A percentile compares a stretch with the other conserved stretches of the same genome.
phyloP scores from a whole-genome alignment of 805 yeast genomes.

The Starmerella lactis-condensi region DNA sequence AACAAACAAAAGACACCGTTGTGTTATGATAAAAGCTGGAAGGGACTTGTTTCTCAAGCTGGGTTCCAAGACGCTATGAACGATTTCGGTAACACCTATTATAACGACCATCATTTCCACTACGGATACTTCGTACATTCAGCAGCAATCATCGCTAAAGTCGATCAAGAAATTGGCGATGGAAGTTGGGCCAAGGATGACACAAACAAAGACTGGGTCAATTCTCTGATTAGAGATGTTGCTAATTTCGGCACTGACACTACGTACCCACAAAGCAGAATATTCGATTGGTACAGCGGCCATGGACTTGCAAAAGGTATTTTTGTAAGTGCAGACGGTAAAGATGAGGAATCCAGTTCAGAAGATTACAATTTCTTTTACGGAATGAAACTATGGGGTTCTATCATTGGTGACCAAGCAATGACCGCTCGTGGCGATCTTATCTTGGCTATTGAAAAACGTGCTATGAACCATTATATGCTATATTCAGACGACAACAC shows the following conservation, averaged over 20 bases:
- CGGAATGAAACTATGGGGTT: constrained; percentile 54
- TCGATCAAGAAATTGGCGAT: constrained; percentile 33
- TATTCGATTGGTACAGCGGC: constrained; percentile 55
- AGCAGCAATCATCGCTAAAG: constrained; percentile 58
- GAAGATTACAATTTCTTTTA: constrained; percentile 56
- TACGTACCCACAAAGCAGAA: constrained; percentile 45
- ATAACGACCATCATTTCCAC: constrained; percentile 79
- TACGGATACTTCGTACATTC: constrained; percentile 71
- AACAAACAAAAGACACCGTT: constrained; percentile 60
- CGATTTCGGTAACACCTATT: constrained; percentile 63
- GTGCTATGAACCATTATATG: constrained; percentile 40
- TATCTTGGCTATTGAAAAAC: constrained; percentile 37
- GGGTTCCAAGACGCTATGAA: constrained; percentile 27
- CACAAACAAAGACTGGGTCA: constrained; percentile 36
- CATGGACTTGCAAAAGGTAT: constrained; percentile 64
- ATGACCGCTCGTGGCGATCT: constrained; percentile 40
- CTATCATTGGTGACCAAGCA: constrained; percentile 32
- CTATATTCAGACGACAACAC: constrained; percentile 31
- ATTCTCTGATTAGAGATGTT: constrained; percentile 44
- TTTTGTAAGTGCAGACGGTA: constrained; percentile 44
- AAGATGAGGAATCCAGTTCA: constrained; percentile 51
- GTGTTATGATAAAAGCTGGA: constrained; percentile 57
- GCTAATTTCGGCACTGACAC: constrained; percentile 35
- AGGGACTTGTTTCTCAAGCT: constrained; percentile 21
- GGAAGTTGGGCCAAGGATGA: constrained; percentile 29